Evolutionary conservation across 208 protist species (phyloP), one percentile per base, ranked within the genome.

Genomic region (Trypanosoma grayi): DNA sequence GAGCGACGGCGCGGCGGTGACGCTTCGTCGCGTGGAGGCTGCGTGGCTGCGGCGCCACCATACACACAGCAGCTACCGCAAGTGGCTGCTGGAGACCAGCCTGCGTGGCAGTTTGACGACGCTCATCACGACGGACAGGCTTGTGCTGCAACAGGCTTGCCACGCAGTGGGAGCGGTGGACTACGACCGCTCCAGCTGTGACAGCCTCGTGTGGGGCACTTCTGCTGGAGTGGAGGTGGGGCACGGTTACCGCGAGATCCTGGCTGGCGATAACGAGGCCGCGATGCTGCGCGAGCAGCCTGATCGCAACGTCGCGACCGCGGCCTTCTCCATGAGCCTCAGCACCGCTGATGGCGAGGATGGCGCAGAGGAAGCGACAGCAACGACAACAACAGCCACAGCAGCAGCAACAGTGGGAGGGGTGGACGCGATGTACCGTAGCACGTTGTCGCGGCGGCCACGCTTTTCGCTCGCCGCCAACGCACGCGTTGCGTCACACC

Each of bases 191-290:
- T 84, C 80, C n/a, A 89, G 70, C 62, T 90, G 81, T 63, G 86
- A 93, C 60, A 87, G 73, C 33, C 37, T 95, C 18, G 85, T 87
- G 44, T 93, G 85, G 82, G 76, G 70, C n/a, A 88, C 78, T 13
- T 81, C 79, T 31, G 57, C 75, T 8, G 85, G 85, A 31, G 83
- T 75, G 1, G 66, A 50, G 11, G 78, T 91, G 16, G 57, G 59
- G 27, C 81, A 90, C 71, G 83, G 86, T 37, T 86, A 89, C 45
- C 80, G 82, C 10, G 86, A 92, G 48, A 68, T 95, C 25, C 74
- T 95, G 30, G 83, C 82, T 2, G 79, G 78, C 2, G 86, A 92
- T 56, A 88, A 92, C 51, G 82, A 83, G 59, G 74, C 73, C 36
- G 70, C 72, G 24, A 55, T 91, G n/a, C 66, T 73, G 66, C 61